Base-by-base conservation (phyloP, 768 basidiomycete genomes). In the Leccinum subgranulosum region DNA sequence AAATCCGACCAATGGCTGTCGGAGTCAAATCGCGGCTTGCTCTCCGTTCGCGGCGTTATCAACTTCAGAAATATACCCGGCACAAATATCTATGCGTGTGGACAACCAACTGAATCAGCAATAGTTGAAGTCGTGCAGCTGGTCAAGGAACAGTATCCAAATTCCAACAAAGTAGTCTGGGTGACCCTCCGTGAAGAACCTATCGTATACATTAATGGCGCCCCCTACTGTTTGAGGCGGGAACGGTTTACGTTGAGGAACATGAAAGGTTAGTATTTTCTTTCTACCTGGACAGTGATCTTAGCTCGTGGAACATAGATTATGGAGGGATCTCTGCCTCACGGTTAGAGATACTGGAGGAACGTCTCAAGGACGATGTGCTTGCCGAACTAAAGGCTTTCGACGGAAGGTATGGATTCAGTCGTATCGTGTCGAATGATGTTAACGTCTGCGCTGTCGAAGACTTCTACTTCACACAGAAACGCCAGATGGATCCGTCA, bases 311-410 rank as follows among this genome's bases (percentile, higher is more conserved):
- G 23, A 23, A n/a, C 53, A 3, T 39, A 91, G 94, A 97, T 72
- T 98, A 94, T 74, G 91, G 93, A 47, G 97, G 97, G 3, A 98
- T 99, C 52, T 96, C 95, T 0, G 84, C 92, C 4, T 85, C 87
- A 27, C 84, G 97, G 12, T 74, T 98, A 49, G 97, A 98, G 70
- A 81, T 88, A 3, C 78, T 98, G 28, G 97, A 99, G 71, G 92
- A 95, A 55, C 81, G 96, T 27, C 80, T 99, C 7, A 86, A 86
- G 62, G 85, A 88, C 52, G 97, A 99, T 73, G 90, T 98, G 10
- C 74, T 92, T 34, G 76, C 87, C 2, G 97, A 99, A 69, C 73
- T 98, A 29, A 77, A 82, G 34, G 75, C 85, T 10, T 96, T 96
- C 68, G 92, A 90, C 27, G 93, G 94, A 65, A 82, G 87, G 91